Evolutionary conservation across 106 monocot genomes (phyloP), one percentile per base, ranked within the genome.

Genomic region (Apostasia ramifera): DNA sequence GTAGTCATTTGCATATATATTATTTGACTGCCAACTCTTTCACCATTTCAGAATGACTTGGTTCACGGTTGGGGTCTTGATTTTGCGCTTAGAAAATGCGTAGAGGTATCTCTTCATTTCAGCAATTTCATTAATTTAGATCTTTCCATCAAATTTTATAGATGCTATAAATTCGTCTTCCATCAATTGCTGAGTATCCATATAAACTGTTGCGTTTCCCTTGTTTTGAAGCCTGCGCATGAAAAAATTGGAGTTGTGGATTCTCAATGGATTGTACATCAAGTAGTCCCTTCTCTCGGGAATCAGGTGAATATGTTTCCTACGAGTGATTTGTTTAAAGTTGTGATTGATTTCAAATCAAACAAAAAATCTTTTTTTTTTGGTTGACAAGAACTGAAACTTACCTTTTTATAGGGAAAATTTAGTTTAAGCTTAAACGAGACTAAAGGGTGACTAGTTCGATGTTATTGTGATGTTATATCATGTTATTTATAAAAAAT

Each of bases 41-140:
- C 37, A 45, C 3, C 51, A 7, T 1, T 72, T 10, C 52, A 78
- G 78, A 78, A 72, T 73, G 78, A 78, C 42, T 59, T 78, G 58
- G 72, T 78, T 73, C 78, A 78, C 61, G 78, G 78, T 43, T 72
- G 78, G 78, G 72, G 78, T 53, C 71, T 78, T 15, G 78, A 78
- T 78, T 78, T 78, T 73, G 78, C 65, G 3, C 61, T 78, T 59
- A 72, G 72, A 61, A 78, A 68, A 73, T 73, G 72, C 53, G 78
- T 78, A 44, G 78, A 78, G 76, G 76, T 68, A 53, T 12, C 11
- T 61, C 8, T 2, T 37, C 44, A 2, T 50, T 68, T 2, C 53
- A 26, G 26, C 26, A 26, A 26, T 26, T 26, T 26, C 26, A 26
- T 26, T 26, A 26, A 26, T 26, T 26, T 26, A 26, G 26, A 26